Percentiles rank a stretch among this genome's conserved stretches.
Evolutionary conservation across 495 filamentous ascomycete genomes (phyloP).

Genomic region (Oleoguttula mirabilis): DNA sequence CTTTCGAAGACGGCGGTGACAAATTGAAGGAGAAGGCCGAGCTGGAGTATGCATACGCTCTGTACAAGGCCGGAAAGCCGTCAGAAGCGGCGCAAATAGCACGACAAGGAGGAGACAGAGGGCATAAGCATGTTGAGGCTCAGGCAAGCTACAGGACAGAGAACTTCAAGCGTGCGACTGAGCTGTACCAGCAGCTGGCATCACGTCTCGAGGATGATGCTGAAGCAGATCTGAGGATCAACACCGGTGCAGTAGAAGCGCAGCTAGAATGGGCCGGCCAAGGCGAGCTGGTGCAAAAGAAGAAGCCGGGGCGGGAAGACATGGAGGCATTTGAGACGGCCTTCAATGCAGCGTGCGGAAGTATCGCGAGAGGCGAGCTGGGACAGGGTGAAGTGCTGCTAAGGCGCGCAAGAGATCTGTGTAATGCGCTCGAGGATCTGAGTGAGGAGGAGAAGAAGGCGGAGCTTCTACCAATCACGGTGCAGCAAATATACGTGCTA

Average conservation of each 20-base stretch:
- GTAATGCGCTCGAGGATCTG: conserved; percentile 71
- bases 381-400: conserved; percentile 63
- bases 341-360: conserved; percentile 82
- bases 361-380: conserved; percentile 69
- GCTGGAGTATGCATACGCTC: conserved; percentile 78
- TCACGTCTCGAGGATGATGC: conserved; percentile 43
- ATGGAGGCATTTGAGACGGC: conserved; percentile 85
- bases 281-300: conserved; percentile 38
- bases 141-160: conserved; percentile 82
- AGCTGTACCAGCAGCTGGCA: conserved; percentile 54
- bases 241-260: conserved; percentile 63
- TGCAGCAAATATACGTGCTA: conserved; percentile 77
- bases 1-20: conserved; percentile 60
- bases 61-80: conserved; percentile 77
- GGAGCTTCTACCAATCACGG: conserved; percentile 72
- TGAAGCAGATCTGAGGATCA: conserved; percentile 78
- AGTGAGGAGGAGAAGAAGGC: conserved; percentile 68
- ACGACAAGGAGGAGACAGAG: conserved; percentile 40
- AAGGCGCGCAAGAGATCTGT: conserved; percentile 74
- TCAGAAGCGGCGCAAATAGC: conserved; percentile 53
- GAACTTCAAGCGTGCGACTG: conserved; percentile 59
- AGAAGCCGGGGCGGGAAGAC: conserved; percentile 57
- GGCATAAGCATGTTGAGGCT: conserved; percentile 70
- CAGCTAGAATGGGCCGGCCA: conserved; percentile 76
- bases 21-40: conserved; percentile 51